Base-by-base conservation (phyloP, 805 yeast species). In the Candida nitratophila region DNA sequence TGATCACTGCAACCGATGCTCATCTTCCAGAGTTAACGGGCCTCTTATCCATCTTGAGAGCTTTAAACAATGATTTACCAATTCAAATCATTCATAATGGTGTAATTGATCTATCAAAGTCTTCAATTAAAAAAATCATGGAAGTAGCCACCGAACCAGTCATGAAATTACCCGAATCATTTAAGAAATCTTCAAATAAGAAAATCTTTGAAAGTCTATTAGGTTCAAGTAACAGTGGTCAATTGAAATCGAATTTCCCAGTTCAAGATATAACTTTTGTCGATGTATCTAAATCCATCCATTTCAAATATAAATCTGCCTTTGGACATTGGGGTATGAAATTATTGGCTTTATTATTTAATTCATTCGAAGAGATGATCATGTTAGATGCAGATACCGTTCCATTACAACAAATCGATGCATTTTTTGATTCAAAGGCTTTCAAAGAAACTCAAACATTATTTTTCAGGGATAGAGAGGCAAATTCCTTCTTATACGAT, bases 271-370 rank as follows among this genome's bases (percentile, higher is more conserved):
- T 63, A 37, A 53, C 59, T 14, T 54, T 64, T 54, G 67, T 65
- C 27, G 65, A 65, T 50, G 60, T 63, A 22, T 57, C 64, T 2
- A 53, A 51, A 21, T 49, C 59, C 2, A 51, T 65, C 21, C 42
- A 47, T 32, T 54, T 49, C 37, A 49, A 45, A 31, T 63, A 54
- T 44, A 52, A 50, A 43, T 41, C 44, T 4, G 57, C 48, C 44
- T 64, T 59, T 49, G 44, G 42, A 29, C 48, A 54, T 26, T 64
- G 59, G 52, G 60, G 65, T 29, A 63, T 58, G 60, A 82, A 81
- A 55, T 69, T 81, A 57, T 53, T 79, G 29, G 83, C 86, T 1
- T 66, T 74, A 22, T 48, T 77, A 32, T 81, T 81, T 58, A 79
- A 73, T 48, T 71, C 81, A 1, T 77, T 73, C 53, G 79, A 75